Conservation (phyloP, 1,284 basidiomycete species). For the Agroathelia rolfsii region DNA sequence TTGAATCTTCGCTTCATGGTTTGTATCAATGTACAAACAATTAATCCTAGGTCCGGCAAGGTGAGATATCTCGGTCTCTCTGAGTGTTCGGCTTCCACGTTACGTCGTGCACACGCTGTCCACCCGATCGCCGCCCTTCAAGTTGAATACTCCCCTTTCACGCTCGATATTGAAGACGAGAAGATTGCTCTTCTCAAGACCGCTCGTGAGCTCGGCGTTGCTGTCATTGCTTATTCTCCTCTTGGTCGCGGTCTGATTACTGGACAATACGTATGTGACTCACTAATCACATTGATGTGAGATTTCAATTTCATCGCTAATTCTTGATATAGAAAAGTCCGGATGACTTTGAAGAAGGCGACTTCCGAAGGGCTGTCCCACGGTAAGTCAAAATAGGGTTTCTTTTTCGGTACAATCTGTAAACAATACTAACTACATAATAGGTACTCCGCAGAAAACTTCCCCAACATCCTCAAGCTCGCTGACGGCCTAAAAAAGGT, state of each 20-base stretch:
- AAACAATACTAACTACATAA: too few relatives aligned
- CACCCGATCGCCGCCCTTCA: constrained; percentile 55
- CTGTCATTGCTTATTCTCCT: constrained; percentile 51
- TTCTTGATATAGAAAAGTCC: constrained; percentile 26
- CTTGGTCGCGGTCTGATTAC: constrained; percentile 56
- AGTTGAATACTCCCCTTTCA: constrained; percentile 57
- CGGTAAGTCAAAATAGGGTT: constrained; percentile 17
- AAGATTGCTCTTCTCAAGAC: constrained; percentile 37
- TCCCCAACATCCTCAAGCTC: constrained; percentile 33
- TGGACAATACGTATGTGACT: constrained; percentile 37
- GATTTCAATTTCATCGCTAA: not conserved
- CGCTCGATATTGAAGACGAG: constrained; percentile 39
- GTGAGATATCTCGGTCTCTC: constrained; percentile 53
- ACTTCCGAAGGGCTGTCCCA: constrained; percentile 30
- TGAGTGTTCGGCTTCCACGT: constrained; percentile 45
- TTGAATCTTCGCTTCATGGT: not conserved
- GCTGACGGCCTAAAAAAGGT: constrained; percentile 26
- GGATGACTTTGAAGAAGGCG: constrained; percentile 42
- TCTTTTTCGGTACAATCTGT: too few relatives aligned
- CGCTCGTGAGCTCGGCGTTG: constrained; percentile 41
- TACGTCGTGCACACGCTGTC: constrained; percentile 53
- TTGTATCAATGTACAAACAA: not conserved
- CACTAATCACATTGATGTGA: too few relatives aligned
- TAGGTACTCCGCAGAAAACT: constrained; percentile 29
- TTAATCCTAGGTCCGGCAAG: constrained; percentile 36